phyloP scores from a whole-genome alignment of 352 stramenopile genomes.

The Phytophthora pini region DNA sequence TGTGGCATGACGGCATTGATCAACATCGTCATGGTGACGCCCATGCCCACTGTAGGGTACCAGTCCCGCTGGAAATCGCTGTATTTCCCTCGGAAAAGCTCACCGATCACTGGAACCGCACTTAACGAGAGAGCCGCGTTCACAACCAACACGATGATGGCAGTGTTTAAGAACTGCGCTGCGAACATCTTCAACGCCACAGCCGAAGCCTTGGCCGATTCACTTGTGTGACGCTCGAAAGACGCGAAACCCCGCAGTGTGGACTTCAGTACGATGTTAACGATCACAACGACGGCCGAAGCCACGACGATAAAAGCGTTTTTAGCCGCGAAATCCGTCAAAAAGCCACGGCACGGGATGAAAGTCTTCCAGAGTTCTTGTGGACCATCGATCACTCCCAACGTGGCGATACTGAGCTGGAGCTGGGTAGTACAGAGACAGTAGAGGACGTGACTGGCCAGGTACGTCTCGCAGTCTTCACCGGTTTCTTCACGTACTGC shows the following conservation, averaged over 20 bases:
- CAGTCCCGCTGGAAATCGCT: slow-evolving; percentile 85
- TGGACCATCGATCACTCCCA: slow-evolving; percentile 63
- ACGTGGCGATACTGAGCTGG: slow-evolving; percentile 44
- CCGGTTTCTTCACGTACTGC: slow-evolving; percentile 37
- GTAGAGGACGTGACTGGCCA: slow-evolving; percentile 66
- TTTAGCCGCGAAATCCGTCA: slow-evolving; percentile 69
- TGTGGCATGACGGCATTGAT: slow-evolving; percentile 83
- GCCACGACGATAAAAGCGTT: slow-evolving; percentile 77
- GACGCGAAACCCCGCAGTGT: slow-evolving; percentile 70
- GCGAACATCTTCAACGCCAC: slow-evolving; percentile 83
- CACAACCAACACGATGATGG: slow-evolving; percentile 81
- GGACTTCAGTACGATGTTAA: slow-evolving; percentile 78
- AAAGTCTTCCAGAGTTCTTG: slow-evolving; percentile 60
- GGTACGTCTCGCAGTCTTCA: slow-evolving; percentile 65
- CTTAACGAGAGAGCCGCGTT: slow-evolving; percentile 64
- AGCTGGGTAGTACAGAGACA: slow-evolving; percentile 75
- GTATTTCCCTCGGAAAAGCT: slow-evolving; percentile 83
- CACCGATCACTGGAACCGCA: slow-evolving; percentile 48
- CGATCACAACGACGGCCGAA: slow-evolving; percentile 70
- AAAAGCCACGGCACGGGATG: slow-evolving; percentile 66
- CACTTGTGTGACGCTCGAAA: slow-evolving; percentile 83
- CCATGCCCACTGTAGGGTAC: slow-evolving; percentile 89
- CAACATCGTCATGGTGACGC: slow-evolving; percentile 88
- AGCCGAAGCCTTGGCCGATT: slow-evolving; percentile 77
- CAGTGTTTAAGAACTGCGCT: slow-evolving; percentile 87